Base-by-base conservation (phyloP, 805 yeast species). In the Yarrowia osloensis region DNA sequence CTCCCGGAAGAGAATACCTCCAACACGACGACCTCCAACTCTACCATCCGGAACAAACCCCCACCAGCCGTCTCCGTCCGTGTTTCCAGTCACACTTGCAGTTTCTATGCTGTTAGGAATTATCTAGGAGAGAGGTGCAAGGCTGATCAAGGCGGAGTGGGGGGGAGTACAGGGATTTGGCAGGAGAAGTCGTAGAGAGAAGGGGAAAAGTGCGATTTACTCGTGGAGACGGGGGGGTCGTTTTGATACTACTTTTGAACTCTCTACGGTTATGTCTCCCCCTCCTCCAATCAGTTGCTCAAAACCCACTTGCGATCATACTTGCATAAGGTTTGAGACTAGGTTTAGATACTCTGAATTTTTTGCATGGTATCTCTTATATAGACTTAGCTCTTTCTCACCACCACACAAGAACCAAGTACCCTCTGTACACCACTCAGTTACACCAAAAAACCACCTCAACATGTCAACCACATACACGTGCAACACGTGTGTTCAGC, bases 401-500 rank as follows among this genome's bases (percentile, higher is more conserved):
- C 17, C 37, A 7, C 35, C 9, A 6, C 4, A 19, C n/a, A 17
- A 28, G n/a, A 49, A 17, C 7, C 24, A 28, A 28, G 9, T 8
- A 28, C 29, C 29, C 29, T 7, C 31, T 8, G 9, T 5, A 28
- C 31, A 28, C 31, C 1, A 28, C 31, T 8, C 31, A n/a, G n/a
- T n/a, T n/a, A n/a, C n/a, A n/a, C n/a, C n/a, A n/a, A n/a, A n/a
- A n/a, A n/a, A n/a, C 11, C 17, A 17, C 6, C 5, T 15, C 50
- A 17, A 47, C 26, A 49, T 49, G 40, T 29, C 40, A 6, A 42
- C 72, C 17, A 70, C 73, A 4, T 86, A 82, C 76, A 91, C 97
- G 13, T 95, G 99, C 78, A 90, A 93, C 74, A 88, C 97, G 22
- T 95, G 99, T 77, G 86, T 86, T 26, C 85, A 91, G 70, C 87